Evolutionary conservation across 2,329 filamentous ascomycete genomes (phyloP), one percentile per base, ranked within the genome.

Genomic region (Magnaporthiopsis rhizophila): DNA sequence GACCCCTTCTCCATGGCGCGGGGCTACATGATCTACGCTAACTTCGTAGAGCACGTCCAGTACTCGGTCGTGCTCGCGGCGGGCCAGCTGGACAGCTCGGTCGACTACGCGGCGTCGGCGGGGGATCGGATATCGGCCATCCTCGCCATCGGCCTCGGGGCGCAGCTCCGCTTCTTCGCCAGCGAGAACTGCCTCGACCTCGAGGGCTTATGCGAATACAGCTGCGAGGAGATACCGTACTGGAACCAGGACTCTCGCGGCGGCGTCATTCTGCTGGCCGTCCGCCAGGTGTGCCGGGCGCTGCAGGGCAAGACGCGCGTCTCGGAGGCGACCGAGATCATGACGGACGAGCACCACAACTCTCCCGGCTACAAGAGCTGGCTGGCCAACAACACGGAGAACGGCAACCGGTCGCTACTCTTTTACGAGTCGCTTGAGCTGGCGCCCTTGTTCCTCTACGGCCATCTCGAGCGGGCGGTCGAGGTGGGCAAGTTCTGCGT

Each of bases 61-160:
- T 80, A 83, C 62, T 83, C 87, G n/a, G 77, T 91, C 64, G 74
- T 79, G 13, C 76, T 85, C 45, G 81, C 85, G 8, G 79, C 89
- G 11, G 76, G 78, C 2, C 81, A 86, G 65, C 80, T 91, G 34
- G 87, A 91, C 68, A 82, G 82, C 61, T 85, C 87, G 1, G 78
- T 91, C 30, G 88, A 92, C 65, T 84, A 86, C 64, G 84, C 87
- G 0, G 82, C 87, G 0, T 78, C 83, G 26, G 83, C 88, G 2
- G 89, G 89, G 1, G 90, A 94, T 71, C 83, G 89, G 36, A 86
- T 89, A 63, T 83, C 89, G 1, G 86, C 88, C 8, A 86, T 93
- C 38, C 78, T 93, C 12, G 89, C 88, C 69, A 85, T 89, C 62
- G 90, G 89, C 0, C 77, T 92, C 26, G 81, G 83, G 38, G 86